Conservation (phyloP, 495 filamentous ascomycete genomes). For the Pyrenula massariospora region DNA sequence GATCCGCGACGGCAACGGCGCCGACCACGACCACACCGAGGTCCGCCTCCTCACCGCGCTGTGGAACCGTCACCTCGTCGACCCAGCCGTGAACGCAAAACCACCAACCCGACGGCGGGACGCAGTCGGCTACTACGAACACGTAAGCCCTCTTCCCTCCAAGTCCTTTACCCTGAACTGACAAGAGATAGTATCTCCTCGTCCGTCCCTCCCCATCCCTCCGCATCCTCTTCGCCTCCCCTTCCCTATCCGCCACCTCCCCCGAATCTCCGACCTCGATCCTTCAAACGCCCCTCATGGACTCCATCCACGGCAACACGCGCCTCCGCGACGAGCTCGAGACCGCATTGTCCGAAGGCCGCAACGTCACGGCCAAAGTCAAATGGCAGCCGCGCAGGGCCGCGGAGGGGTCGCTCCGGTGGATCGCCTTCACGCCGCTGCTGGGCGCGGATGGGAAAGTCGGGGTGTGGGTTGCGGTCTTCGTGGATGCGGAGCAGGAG, state of each 20-base stretch:
- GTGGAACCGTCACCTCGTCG: background rate
- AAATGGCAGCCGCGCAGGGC: constrained; percentile 38
- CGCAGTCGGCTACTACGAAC: constrained; percentile 31
- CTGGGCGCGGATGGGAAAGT: constrained; percentile 43
- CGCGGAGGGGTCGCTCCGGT: constrained; percentile 35
- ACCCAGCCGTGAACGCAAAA: background rate
- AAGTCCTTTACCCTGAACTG: background rate
- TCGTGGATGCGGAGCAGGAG: constrained; percentile 26
- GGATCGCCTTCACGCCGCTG: constrained; percentile 52
- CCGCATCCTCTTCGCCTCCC: constrained; percentile 52
- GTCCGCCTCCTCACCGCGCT: background rate
- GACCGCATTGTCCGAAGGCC: constrained; percentile 41
- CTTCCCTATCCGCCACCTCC: constrained; percentile 36
- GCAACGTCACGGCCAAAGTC: constrained; percentile 53
- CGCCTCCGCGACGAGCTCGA: constrained; percentile 44
- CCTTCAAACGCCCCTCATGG: constrained; percentile 47
- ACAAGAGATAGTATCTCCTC: constrained; percentile 40
- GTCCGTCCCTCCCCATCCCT: constrained; percentile 51
- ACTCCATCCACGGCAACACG: constrained; percentile 38
- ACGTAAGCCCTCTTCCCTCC: constrained; percentile 16
- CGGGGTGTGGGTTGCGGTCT: constrained; percentile 53
- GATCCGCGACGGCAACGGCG: background rate
- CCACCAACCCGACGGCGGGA: background rate
- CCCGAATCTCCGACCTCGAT: constrained; percentile 29
- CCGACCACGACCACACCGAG: background rate